Evolutionary conservation across 768 basidiomycete species (phyloP).

Genomic region (Phallus indusiatus): DNA sequence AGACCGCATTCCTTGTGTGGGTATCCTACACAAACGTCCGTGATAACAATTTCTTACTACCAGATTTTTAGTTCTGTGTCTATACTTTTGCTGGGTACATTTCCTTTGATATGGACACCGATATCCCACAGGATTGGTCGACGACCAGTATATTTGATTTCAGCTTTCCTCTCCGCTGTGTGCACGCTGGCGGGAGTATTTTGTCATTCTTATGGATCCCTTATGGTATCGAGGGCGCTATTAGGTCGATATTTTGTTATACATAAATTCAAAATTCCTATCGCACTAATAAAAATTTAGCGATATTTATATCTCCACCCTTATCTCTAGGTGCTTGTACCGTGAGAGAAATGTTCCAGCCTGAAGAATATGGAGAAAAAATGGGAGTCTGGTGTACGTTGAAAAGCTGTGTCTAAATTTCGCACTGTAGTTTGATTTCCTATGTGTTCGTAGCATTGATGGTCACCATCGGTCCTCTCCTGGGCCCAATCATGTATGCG

Average conservation of each 20-base stretch:
- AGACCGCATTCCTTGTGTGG: not conserved
- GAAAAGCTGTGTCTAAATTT: not conserved
- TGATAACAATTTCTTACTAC: not conserved
- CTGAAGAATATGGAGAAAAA: not conserved
- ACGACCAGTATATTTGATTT: not conserved
- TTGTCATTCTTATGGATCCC: slow-evolving; percentile 3
- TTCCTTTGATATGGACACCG: slow-evolving; percentile 1
- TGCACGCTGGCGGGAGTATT: not conserved
- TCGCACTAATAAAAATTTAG: not conserved
- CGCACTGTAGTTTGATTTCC: too few relatives aligned
- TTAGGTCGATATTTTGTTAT: not conserved
- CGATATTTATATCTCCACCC: not conserved
- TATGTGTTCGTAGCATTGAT: not conserved
- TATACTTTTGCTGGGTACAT: not conserved
- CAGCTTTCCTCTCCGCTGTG: not conserved
- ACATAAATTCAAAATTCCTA: not conserved
- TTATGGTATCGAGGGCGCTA: not conserved
- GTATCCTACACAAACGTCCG: not conserved
- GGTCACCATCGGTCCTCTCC: not conserved
- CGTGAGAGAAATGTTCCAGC: not conserved
- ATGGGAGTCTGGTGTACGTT: not conserved
- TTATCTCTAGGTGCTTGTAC: slow-evolving; percentile 3
- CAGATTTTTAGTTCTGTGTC: not conserved
- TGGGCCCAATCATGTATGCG: not conserved
- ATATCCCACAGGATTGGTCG: not conserved